These are phyloP conservation scores for Paecilomyces sp. DNA, from an alignment of 2,329 filamentous ascomycete species.

Conservation along the genomic window DNA sequence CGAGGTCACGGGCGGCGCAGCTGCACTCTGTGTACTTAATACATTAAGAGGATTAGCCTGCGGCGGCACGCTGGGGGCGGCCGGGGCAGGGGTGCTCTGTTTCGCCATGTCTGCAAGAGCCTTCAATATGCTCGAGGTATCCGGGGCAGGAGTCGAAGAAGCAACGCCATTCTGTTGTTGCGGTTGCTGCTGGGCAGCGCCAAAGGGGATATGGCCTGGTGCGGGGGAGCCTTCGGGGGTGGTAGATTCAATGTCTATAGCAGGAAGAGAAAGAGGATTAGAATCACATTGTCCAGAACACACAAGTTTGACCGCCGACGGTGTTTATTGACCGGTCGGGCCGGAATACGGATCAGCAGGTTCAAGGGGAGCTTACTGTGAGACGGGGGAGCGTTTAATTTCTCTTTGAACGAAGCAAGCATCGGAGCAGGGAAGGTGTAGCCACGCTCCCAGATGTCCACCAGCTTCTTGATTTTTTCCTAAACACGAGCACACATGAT, in stretches of 20 bases:
- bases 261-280: conserved; percentile 16
- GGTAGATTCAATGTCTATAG: conserved; percentile 57
- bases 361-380: conserved; percentile 53
- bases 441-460: conserved; percentile 97
- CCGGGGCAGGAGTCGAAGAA: conserved; percentile 28
- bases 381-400: conserved; percentile 55
- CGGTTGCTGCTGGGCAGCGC: conserved; percentile 23
- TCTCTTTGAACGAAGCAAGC: conserved; percentile 77
- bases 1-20: conserved; percentile 30
- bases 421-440: conserved; percentile 78
- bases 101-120: conserved; percentile 74
- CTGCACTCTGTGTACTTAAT: conserved; percentile 41
- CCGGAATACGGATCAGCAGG: conserved; percentile 4
- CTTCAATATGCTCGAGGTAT: conserved; percentile 63
- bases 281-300: conserved; percentile 11
- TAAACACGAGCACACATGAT: conserved; percentile 47
- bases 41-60: conserved; percentile 41
- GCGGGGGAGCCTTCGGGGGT: conserved; percentile 56
- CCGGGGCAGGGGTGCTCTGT: conserved; percentile 55
- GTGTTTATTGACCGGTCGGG: not conserved
- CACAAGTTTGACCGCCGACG: conserved; percentile 5
- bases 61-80: conserved; percentile 27
- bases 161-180: conserved; percentile 17
- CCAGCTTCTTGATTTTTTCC: conserved; percentile 91
- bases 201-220: conserved; percentile 35